Base-by-base conservation (phyloP, 192 early-diverging fungal genomes). In the Gryganskiella cystojenkinii region DNA sequence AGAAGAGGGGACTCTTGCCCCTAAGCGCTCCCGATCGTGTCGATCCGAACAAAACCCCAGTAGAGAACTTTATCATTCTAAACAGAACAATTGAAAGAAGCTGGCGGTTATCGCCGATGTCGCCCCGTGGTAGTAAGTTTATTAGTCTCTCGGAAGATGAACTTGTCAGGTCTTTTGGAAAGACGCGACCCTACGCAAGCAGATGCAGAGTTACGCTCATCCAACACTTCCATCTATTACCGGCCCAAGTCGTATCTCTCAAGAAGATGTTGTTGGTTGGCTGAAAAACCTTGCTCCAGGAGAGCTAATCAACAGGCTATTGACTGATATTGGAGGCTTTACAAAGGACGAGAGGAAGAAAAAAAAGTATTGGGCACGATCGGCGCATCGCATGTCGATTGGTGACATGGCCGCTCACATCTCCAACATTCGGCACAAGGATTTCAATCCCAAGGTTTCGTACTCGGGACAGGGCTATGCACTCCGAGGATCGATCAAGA, bases 271-370 rank as follows among this genome's bases (percentile, higher is more conserved):
- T n/a, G 59, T 4, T 14, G 6, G 45, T 33, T 61, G 45, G 59
- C 20, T 61, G 4, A 9, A 14, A 40, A 40, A 10, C 22, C 7
- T 34, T 25, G 22, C 15, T 3, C 49, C 49, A 7, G 61, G 45
- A 25, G 1, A 35, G 11, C 49, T 52, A 20, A 63, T 63, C 61
- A 40, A 35, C 61, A 34, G 15, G n/a, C 61, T 63, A 13, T 20
- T 52, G n/a, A 27, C 49, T 0, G 61, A 63, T n/a, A 63, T 63
- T 63, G 47, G 49, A 11, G 47, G 61, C 22, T 63, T 37, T 34
- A 49, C 46, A 9, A 34, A 4, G 6, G 42, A 28, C 14, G 35
- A 44, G 40, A 22, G 42, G 35, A 59, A 42, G 33, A 37, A 22
- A 44, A n/a, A 15, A 4, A 40, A 15, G 49, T 27, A 63, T 7